Percentiles rank a stretch among this genome's conserved stretches.
These are phyloP conservation scores for Fusarium succisae DNA, from an alignment of 2,329 filamentous ascomycete species.

Conservation along the genomic window DNA sequence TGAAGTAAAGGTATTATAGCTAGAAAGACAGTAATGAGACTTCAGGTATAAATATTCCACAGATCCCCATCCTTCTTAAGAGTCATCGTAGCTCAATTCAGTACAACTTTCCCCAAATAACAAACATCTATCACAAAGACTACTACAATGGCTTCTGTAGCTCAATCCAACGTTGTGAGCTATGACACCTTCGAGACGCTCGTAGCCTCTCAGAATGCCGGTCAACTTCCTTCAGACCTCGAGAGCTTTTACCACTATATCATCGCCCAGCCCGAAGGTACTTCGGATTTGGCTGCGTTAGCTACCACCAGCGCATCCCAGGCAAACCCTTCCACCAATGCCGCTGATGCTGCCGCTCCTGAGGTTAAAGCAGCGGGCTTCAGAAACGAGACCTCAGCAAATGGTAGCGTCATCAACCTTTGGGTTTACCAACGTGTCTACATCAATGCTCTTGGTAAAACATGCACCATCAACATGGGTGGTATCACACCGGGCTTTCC, in stretches of 20 bases:
- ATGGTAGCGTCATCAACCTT: neutral
- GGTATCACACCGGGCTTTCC: neutral
- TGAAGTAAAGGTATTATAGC: neutral
- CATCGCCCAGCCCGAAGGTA: neutral
- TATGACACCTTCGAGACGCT: neutral
- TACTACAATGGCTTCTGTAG: neutral
- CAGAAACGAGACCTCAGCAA: neutral
- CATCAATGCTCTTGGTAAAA: neutral
- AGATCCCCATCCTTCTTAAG: fast-evolving
- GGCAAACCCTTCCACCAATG: neutral
- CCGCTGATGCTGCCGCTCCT: fast-evolving
- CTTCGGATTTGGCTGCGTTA: neutral
- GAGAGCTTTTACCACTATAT: neutral
- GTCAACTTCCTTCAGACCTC: neutral
- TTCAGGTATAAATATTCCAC: neutral
- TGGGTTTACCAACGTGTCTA: neutral
- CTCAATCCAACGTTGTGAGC: neutral
- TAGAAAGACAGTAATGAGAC: neutral
- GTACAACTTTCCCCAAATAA: neutral
- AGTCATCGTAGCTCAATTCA: neutral
- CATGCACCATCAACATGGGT: neutral
- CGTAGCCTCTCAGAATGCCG: neutral
- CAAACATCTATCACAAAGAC: neutral
- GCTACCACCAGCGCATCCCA: neutral
- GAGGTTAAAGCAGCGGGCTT: neutral